Conservation (phyloP, 805 yeast genomes). For the Lipomyces sp. region DNA sequence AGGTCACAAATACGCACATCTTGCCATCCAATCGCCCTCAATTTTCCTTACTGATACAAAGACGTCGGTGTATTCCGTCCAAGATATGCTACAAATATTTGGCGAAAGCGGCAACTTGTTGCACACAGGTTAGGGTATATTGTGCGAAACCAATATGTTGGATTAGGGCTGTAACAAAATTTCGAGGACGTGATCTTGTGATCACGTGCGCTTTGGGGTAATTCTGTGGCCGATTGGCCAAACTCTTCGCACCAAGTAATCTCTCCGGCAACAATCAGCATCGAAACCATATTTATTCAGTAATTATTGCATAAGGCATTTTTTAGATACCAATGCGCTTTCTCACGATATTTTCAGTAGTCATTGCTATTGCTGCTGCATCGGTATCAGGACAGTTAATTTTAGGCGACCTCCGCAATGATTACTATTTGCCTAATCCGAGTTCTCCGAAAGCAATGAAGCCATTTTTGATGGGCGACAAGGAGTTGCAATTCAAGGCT, state of each 20-base stretch:
- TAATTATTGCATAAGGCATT: neutral
- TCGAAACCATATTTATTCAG: neutral
- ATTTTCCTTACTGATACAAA: neutral
- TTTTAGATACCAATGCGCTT: neutral
- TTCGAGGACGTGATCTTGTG: neutral
- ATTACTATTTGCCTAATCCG: constrained; percentile 25
- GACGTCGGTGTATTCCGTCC: neutral
- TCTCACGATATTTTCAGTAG: neutral
- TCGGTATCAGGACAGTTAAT: constrained; percentile 31
- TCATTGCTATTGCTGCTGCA: constrained; percentile 1
- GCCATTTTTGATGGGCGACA: constrained; percentile 25
- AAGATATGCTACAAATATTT: too few species aligned
- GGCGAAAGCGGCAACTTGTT: neutral
- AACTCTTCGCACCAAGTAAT: too few species aligned
- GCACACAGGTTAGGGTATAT: neutral
- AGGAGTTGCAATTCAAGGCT: neutral
- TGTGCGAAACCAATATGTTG: neutral
- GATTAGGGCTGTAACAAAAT: neutral
- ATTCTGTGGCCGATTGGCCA: too few species aligned
- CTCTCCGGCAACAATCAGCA: too few species aligned
- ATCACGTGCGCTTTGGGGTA: too few species aligned
- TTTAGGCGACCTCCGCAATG: constrained; percentile 21
- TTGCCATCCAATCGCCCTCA: neutral
- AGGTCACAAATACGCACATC: neutral
- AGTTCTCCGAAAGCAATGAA: constrained; percentile 25